phyloP scores from a whole-genome alignment of 805 yeast species.

The Dipodascus geniculatus region DNA sequence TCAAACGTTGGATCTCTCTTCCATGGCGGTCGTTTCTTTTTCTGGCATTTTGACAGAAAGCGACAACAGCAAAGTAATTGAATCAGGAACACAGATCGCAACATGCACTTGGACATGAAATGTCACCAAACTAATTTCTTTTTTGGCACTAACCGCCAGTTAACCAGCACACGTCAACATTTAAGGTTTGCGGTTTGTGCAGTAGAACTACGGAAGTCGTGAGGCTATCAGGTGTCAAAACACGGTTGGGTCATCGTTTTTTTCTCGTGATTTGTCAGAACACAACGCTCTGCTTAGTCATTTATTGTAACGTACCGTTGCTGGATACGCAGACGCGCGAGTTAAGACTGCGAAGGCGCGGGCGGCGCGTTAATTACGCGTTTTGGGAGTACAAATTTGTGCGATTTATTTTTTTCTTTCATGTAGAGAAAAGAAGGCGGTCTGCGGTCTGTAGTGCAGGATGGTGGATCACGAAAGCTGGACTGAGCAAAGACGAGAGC shows the following conservation, averaged over 20 bases:
- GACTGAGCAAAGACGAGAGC: background rate
- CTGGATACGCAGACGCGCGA: too few species aligned
- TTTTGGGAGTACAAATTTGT: background rate
- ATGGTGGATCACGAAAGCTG: background rate
- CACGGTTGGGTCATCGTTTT: too few species aligned
- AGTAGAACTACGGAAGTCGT: too few species aligned
- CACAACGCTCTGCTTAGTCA: too few species aligned
- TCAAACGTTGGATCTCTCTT: background rate
- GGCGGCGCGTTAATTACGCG: background rate
- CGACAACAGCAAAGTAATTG: background rate
- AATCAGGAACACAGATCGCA: background rate
- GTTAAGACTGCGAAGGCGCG: too few species aligned
- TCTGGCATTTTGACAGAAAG: too few species aligned
- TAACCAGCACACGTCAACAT: background rate
- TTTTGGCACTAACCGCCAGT: background rate
- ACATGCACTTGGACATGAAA: background rate
- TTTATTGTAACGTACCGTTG: background rate
- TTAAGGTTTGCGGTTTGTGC: background rate
- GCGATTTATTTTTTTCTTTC: background rate
- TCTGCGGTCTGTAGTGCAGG: background rate
- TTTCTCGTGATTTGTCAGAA: too few species aligned
- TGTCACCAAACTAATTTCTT: too few species aligned
- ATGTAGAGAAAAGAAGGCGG: background rate
- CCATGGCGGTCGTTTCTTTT: background rate
- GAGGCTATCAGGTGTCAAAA: too few species aligned